Evolutionary conservation across 129 eudicot species (phyloP), one percentile per base, ranked within the genome.

Genomic region (Heracleum sosnowskyi): DNA sequence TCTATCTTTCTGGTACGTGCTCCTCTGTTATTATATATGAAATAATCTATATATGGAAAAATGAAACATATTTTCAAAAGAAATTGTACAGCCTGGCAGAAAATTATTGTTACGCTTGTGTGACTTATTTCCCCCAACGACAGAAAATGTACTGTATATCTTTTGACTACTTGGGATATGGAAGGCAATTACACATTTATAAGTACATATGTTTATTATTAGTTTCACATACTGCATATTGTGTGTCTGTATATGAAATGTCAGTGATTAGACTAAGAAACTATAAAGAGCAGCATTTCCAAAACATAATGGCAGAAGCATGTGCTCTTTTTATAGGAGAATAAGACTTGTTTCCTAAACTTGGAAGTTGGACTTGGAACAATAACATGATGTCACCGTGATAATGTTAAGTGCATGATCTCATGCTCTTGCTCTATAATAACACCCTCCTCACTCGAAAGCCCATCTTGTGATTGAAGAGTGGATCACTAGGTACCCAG

Each of bases 1-100:
- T 69, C 87, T 95, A 57, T 95, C 98, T 70, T 95, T 86, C 89
- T 95, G 98, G 98, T 95, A 90, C 68, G 92, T 85, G 51, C 72
- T 77, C 47, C 66, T 51, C 81, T 78, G 24, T 73, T 82, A 57
- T 70, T 68, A 26, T 40, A 7, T 82, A 76, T 39, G 40, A 73
- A 45, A 66, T 22, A 73, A 73, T 69, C 47, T 4, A 70, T 70
- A 70, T 6, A 37, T 15, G 33, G 33, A 7, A 8, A n/a, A n/a
- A 57, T 10, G 33, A 22, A 22, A 57, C 31, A 57, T 8, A 57
- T 24, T n/a, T 57, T 12, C n/a, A n/a, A n/a, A 57, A 55, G 66
- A 57, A 22, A n/a, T n/a, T n/a, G 13, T n/a, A 57, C 33, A 24
- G 66, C 66, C 66, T 57, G 5, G 10, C 33, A 8, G 66, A n/a